These are phyloP conservation scores for Aspergillus sclerotioniger DNA, from an alignment of 495 filamentous ascomycete genomes.

Conservation along the genomic window DNA sequence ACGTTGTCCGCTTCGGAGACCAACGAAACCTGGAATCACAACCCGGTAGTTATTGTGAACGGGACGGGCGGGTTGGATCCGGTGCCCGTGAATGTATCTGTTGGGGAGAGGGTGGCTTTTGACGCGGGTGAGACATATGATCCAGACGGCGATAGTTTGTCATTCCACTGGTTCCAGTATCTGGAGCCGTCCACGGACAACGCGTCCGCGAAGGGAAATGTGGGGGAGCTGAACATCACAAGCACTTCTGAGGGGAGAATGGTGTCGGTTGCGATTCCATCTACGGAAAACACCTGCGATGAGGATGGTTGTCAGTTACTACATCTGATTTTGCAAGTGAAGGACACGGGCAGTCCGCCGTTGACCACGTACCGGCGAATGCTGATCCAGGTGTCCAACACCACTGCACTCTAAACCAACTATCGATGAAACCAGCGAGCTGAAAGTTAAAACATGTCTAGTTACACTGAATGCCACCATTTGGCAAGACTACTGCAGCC, in stretches of 20 bases:
- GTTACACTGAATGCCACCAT: no score
- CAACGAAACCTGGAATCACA: constrained; percentile 30
- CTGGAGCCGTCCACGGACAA: constrained; percentile 33
- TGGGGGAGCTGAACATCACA: constrained; percentile 19
- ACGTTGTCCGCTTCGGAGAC: constrained; percentile 22
- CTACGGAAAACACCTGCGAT: constrained; percentile 24
- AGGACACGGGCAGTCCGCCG: constrained; percentile 17
- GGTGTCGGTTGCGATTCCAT: constrained; percentile 29
- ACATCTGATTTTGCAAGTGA: constrained; percentile 38
- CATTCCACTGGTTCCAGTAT: constrained; percentile 43
- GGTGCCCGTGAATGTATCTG: constrained; percentile 25
- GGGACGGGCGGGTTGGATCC: constrained; percentile 25
- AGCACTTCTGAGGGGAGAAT: constrained; percentile 1
- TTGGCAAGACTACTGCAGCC: background rate
- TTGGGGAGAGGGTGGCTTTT: constrained; percentile 26
- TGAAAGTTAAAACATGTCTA: background rate
- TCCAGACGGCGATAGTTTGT: constrained; percentile 34
- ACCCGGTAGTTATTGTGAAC: constrained; percentile 39
- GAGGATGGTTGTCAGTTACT: constrained; percentile 26
- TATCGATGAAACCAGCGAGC: background rate
- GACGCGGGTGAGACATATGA: constrained; percentile 37
- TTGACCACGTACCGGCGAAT: constrained; percentile 34
- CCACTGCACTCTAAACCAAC: background rate
- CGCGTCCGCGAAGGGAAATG: constrained; percentile 27
- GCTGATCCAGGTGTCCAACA: constrained; percentile 24